phyloP scores from a whole-genome alignment of 1,284 basidiomycete genomes.

The Moesziomyces parantarcticus region DNA sequence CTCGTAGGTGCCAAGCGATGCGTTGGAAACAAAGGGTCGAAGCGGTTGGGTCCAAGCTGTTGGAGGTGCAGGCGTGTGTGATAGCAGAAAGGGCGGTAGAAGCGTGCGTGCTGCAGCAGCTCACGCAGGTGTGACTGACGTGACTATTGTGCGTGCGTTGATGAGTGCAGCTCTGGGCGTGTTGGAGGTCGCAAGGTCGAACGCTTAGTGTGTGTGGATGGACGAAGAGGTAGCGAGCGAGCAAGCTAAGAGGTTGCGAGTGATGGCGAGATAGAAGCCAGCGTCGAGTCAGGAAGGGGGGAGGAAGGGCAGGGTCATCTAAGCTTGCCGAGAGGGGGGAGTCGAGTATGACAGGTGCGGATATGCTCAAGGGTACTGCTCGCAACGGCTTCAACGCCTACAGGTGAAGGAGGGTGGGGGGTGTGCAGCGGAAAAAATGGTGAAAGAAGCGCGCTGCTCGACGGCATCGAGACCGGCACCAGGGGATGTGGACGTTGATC shows the following conservation, averaged over 20 bases:
- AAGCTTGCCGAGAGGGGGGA: too few relatives aligned
- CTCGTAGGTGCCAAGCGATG: too few relatives aligned
- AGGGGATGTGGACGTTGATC: slow-evolving; percentile 28
- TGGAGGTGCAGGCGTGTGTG: slow-evolving; percentile 5
- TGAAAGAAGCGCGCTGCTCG: slow-evolving; percentile 27
- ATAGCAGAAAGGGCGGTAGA: slow-evolving; percentile 22
- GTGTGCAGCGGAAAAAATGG: slow-evolving; percentile 13
- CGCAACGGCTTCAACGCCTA: too few relatives aligned
- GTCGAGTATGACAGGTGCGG: too few relatives aligned
- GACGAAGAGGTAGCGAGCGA: too few relatives aligned
- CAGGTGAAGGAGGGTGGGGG: background rate
- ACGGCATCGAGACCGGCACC: slow-evolving; percentile 23
- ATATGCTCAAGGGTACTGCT: too few relatives aligned
- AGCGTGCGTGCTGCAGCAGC: slow-evolving; percentile 21
- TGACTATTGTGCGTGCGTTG: slow-evolving; percentile 8
- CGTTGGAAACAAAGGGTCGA: slow-evolving; percentile 1
- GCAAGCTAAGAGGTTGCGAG: too few relatives aligned
- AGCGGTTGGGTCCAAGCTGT: background rate
- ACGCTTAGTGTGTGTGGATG: background rate
- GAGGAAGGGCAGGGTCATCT: too few relatives aligned
- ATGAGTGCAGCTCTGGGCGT: slow-evolving; percentile 7
- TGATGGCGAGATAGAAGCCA: too few relatives aligned
- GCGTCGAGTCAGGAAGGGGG: too few relatives aligned
- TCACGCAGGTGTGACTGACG: slow-evolving; percentile 19
- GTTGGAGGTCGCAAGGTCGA: slow-evolving; percentile 8